Conservation (phyloP, 805 yeast genomes). For the Yamadazyma paraphyllophila region DNA sequence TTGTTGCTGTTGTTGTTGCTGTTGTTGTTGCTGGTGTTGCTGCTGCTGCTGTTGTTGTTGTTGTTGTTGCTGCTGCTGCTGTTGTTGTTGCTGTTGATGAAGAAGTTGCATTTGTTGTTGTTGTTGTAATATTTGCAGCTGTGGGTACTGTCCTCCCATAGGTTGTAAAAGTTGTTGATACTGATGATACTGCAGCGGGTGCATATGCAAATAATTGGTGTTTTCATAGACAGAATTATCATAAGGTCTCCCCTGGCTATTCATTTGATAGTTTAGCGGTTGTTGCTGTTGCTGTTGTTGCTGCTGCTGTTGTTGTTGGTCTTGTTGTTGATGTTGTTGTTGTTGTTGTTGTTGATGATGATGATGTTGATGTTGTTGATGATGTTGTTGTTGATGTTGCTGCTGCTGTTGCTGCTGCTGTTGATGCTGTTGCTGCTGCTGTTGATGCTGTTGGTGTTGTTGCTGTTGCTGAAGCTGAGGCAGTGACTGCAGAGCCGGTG, state of each 20-base stretch:
- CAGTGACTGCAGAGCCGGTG: slow-evolving; percentile 3
- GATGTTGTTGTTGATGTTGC: slow-evolving; percentile 13
- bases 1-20: slow-evolving; percentile 8
- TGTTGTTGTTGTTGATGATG: no score
- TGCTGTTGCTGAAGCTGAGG: slow-evolving; percentile 10
- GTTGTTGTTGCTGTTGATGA: neutral
- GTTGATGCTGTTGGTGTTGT: no score
- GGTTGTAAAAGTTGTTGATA: slow-evolving; percentile 15
- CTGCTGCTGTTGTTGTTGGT: neutral
- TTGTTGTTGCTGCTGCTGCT: neutral
- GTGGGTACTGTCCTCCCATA: slow-evolving; percentile 5
- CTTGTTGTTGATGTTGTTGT: no score
- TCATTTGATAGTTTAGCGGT: slow-evolving; percentile 6
- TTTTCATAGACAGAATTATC: slow-evolving; percentile 12
- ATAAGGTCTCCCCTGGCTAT: slow-evolving; percentile 1
- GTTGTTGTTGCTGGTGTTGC: slow-evolving; percentile 13
- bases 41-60: slow-evolving; percentile 16
- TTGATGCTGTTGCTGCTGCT: no score
- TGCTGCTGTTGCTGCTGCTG: neutral
- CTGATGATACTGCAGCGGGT: slow-evolving; percentile 18
- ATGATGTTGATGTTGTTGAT: slow-evolving; percentile 7
- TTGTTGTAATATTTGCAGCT: slow-evolving; percentile 1
- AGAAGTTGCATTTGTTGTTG: slow-evolving; percentile 5
- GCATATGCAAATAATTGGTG: slow-evolving; percentile 11
- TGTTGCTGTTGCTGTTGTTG: slow-evolving; percentile 16